Base-by-base conservation (phyloP, 2,329 filamentous ascomycete species). In the Fusarium phyllophilum region DNA sequence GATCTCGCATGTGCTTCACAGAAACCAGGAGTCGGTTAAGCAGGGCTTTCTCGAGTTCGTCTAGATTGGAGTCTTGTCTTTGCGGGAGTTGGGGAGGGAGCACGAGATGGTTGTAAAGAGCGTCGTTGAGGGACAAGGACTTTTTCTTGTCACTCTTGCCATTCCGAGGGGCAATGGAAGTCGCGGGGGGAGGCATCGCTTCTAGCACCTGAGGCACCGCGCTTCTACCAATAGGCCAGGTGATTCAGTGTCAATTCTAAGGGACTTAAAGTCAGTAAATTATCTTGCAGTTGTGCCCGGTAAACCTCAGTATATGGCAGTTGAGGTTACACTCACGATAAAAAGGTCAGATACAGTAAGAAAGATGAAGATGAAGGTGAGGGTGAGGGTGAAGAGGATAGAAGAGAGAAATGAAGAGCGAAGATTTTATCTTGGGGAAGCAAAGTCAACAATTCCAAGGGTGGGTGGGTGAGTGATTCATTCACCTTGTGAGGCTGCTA, bases 61-160 rank as follows among this genome's bases (percentile, higher is more conserved):
- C 39, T 2, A 71, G 3, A 15, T 77, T 68, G 8, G 68, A 45
- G 17, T 78, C 77, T 26, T 75, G 64, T 3, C 61, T 57, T 29
- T 77, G 75, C 18, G 77, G 77, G 18, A 78, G 76, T 8, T 73
- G 60, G 0, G 72, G 76, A 6, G 77, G 77, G 4, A 78, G 41
- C 5, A 65, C 75, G 13, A 78, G 71, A 24, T 78, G 77, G n/a
- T 79, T 74, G 29, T 74, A 79, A 9, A 78, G 38, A 6, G 73
- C 71, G 10, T 77, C 74, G 14, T 62, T 51, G n/a, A 76, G 31
- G 15, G 62, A 74, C 18, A 70, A 46, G 22, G 34, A 24, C 22
- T 45, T 38, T 38, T 75, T 59, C 9, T 49, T 55, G 24, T 26
- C 42, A 22, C 57, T 31, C 13, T 44, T 36, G 44, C 38, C 20